Evolutionary conservation across 352 stramenopile genomes (phyloP).

Genomic region (Phytophthora aleatoria): DNA sequence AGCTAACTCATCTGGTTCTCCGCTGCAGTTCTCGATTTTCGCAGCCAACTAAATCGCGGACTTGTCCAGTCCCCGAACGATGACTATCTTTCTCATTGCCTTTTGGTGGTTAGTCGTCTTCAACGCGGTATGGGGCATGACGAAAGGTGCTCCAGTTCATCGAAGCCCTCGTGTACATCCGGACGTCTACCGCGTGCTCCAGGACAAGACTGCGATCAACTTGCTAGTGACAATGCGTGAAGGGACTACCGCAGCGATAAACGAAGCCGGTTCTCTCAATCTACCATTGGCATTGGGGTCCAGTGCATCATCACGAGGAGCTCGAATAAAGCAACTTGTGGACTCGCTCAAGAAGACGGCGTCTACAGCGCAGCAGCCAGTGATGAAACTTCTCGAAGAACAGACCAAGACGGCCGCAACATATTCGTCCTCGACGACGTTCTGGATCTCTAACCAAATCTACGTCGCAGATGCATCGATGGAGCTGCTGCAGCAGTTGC

Average conservation of each 20-base stretch:
- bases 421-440: conserved; percentile 20
- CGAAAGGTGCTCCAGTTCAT: neutral
- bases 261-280: conserved; percentile 7
- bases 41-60: neutral
- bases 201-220: conserved; percentile 30
- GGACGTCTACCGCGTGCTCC: conserved; percentile 29
- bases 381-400: conserved; percentile 22
- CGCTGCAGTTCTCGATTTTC: neutral
- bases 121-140: neutral
- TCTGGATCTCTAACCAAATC: conserved; percentile 50
- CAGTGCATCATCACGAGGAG: conserved; percentile 15
- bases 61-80: neutral
- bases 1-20: neutral
- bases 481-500: conserved; percentile 32
- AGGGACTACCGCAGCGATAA: conserved; percentile 15
- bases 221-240: conserved; percentile 39
- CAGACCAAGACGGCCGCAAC: conserved; percentile 8
- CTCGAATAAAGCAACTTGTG: conserved; percentile 30
- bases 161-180: conserved; percentile 17
- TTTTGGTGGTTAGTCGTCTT: conserved; percentile 7
- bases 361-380: conserved; percentile 8
- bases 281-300: neutral
- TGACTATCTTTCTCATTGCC: neutral
- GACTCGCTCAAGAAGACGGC: conserved; percentile 21
- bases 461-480: conserved; percentile 35